Conservation (phyloP, 2,329 filamentous ascomycete species). For the Metarhizium guizhouense region DNA sequence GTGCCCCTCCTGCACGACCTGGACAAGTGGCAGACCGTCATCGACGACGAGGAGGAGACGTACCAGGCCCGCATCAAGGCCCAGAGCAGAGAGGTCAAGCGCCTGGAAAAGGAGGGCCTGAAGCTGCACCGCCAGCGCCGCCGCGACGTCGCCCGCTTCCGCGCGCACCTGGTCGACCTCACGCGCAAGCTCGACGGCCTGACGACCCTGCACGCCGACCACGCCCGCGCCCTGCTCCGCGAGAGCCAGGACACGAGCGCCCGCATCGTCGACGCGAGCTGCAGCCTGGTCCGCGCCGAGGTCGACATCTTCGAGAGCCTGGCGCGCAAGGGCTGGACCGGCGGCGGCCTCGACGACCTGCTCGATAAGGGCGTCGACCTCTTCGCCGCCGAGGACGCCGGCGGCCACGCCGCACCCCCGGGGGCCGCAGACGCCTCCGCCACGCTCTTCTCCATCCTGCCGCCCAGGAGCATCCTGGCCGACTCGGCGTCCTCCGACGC, state of each 20-base stretch:
- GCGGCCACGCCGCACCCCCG: slow-evolving; percentile 17
- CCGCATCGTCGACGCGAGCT: slow-evolving; percentile 54
- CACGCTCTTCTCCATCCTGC: slow-evolving; percentile 53
- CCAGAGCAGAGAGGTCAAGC: slow-evolving; percentile 51
- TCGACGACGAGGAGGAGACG: slow-evolving; percentile 55
- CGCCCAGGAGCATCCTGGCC: slow-evolving; percentile 54
- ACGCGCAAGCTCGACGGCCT: slow-evolving; percentile 54
- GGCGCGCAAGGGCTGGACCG: slow-evolving; percentile 58
- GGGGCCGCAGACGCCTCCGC: slow-evolving; percentile 20
- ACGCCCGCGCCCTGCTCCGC: slow-evolving; percentile 49
- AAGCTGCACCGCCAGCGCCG: slow-evolving; percentile 52
- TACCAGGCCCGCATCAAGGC: slow-evolving; percentile 47
- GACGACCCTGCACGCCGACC: slow-evolving; percentile 50
- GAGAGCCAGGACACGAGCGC: slow-evolving; percentile 57
- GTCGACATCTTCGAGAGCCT: slow-evolving; percentile 62
- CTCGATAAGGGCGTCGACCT: slow-evolving; percentile 55
- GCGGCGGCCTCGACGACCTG: slow-evolving; percentile 57
- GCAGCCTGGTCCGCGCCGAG: slow-evolving; percentile 57
- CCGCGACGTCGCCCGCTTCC: slow-evolving; percentile 52
- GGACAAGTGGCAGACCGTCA: slow-evolving; percentile 53
- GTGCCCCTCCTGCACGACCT: slow-evolving; percentile 61
- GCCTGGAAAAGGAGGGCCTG: slow-evolving; percentile 55
- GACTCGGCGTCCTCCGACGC: slow-evolving; percentile 38
- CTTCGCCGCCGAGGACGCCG: slow-evolving; percentile 37
- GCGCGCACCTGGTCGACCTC: slow-evolving; percentile 54